A percentile compares a stretch with the other conserved stretches of the same genome.
These are phyloP conservation scores for Penicillium corylophilum DNA, from an alignment of 2,329 filamentous ascomycete species.

Conservation along the genomic window DNA sequence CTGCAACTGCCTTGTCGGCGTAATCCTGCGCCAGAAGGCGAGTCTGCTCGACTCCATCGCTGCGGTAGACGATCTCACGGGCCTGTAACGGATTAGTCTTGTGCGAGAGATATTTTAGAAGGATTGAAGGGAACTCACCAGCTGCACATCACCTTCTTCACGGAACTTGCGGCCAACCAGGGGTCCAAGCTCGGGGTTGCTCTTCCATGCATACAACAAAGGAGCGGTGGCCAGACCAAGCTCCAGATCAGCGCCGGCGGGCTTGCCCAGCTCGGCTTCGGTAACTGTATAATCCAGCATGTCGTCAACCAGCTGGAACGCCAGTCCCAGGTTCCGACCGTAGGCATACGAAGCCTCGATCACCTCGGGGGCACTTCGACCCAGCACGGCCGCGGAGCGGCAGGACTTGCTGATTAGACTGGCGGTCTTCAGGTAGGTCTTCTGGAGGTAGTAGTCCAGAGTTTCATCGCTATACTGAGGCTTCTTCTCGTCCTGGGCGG, in stretches of 20 bases:
- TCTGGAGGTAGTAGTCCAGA: slow-evolving; percentile 90
- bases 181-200: slow-evolving; percentile 76
- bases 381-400: slow-evolving; percentile 82
- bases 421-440: slow-evolving; percentile 97
- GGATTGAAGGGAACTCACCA: slow-evolving; percentile 56
- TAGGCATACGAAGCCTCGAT: slow-evolving; percentile 91
- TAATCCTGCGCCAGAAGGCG: slow-evolving; percentile 88
- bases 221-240: slow-evolving; percentile 91
- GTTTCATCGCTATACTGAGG: slow-evolving; percentile 86
- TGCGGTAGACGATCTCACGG: slow-evolving; percentile 76
- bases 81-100: slow-evolving; percentile 58
- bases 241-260: slow-evolving; percentile 89
- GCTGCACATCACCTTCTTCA: slow-evolving; percentile 76
- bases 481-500: slow-evolving; percentile 78
- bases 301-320: slow-evolving; percentile 97
- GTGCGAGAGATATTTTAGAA: background rate
- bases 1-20: slow-evolving; percentile 78
- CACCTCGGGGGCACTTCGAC: slow-evolving; percentile 71
- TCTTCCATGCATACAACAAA: slow-evolving; percentile 92
- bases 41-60: slow-evolving; percentile 88
- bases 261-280: slow-evolving; percentile 84
- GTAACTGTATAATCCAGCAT: slow-evolving; percentile 94
- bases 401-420: slow-evolving; percentile 96
- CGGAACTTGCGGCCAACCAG: slow-evolving; percentile 91
- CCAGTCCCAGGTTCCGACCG: slow-evolving; percentile 87